Base-by-base conservation (phyloP, 129 eudicot genomes). In the Helianthus tuberosus region DNA sequence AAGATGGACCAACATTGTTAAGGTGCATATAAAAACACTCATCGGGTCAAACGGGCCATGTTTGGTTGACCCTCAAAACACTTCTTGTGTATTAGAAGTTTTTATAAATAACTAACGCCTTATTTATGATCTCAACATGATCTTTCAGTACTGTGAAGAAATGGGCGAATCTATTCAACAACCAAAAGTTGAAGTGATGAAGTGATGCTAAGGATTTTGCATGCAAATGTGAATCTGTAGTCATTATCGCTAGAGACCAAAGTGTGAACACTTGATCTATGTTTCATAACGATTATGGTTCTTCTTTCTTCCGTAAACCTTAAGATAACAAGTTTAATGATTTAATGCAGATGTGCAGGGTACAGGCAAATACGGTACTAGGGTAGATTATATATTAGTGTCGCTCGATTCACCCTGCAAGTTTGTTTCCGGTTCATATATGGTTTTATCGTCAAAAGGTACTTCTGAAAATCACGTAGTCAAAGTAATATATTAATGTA, bases 381-480 rank as follows among this genome's bases (percentile, higher is more conserved):
- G 99, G 49, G 89, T 94, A 14, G 99, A 94, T 59, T 94, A 94
- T 71, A 69, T 94, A 39, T 48, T 94, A 23, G 85, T 85, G 59
- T 94, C 99, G 20, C 89, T 88, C 0, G 81, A 84, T 8, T 81
- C 91, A 12, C 89, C 93, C 2, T 94, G 91, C 76, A 90, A 88
- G 69, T 94, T 90, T 53, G 96, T 91, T 69, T 97, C 96, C 0
- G 99, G 96, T 41, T 94, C 96, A 27, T 94, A 90, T 71, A 86
- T 91, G 35, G 99, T 94, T 54, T 66, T 86, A 17, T 94, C 99
- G 35, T 91, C 99, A 1, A 94, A 94, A 79, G 97, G 99, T 73
- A 94, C 98, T 39, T 94, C 98, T 16, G 98, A 94, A 71, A 97
- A 94, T 54, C 98, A 90, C 78, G 88, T 93, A 65, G 98, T 93